Evolutionary conservation across 257 asterid species (phyloP).

Genomic region (Gynochthodes officinalis): DNA sequence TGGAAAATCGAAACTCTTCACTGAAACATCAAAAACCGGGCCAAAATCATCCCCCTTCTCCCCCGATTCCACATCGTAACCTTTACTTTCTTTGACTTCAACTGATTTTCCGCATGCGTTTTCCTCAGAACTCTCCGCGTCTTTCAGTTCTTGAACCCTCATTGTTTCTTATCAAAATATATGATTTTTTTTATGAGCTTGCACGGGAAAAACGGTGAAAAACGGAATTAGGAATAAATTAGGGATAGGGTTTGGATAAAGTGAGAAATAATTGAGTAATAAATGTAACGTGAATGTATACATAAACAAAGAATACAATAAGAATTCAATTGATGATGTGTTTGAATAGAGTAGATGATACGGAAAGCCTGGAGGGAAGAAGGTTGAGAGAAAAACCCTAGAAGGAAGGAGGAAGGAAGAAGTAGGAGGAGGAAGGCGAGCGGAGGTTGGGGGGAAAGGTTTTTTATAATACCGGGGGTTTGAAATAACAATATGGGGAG

Average conservation of each 20-base stretch:
- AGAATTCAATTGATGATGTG: background rate
- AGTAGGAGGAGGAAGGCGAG: background rate
- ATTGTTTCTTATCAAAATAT: conserved; percentile 18
- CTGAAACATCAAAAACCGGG: conserved; percentile 59
- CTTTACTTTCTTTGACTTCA: conserved; percentile 19
- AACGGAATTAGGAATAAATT: background rate
- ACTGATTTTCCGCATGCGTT: conserved; percentile 26
- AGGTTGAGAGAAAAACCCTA: conserved; percentile 44
- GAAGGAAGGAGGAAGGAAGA: too few relatives aligned
- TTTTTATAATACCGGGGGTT: background rate
- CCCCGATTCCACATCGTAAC: conserved; percentile 27
- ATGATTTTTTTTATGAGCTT: background rate
- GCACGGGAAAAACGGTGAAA: background rate
- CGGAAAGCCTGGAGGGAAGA: background rate
- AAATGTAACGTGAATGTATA: background rate
- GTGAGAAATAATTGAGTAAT: background rate
- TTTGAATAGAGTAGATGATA: background rate
- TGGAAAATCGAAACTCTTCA: conserved; percentile 57
- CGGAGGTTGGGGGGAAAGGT: background rate
- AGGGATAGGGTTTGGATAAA: background rate
- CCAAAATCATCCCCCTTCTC: conserved; percentile 32
- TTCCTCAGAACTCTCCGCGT: conserved; percentile 25
- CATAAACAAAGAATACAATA: background rate
- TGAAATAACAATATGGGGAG: background rate
- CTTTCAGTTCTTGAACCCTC: conserved; percentile 51